Base-by-base conservation (phyloP, 805 yeast genomes). In the Saturnispora gosingensis region DNA sequence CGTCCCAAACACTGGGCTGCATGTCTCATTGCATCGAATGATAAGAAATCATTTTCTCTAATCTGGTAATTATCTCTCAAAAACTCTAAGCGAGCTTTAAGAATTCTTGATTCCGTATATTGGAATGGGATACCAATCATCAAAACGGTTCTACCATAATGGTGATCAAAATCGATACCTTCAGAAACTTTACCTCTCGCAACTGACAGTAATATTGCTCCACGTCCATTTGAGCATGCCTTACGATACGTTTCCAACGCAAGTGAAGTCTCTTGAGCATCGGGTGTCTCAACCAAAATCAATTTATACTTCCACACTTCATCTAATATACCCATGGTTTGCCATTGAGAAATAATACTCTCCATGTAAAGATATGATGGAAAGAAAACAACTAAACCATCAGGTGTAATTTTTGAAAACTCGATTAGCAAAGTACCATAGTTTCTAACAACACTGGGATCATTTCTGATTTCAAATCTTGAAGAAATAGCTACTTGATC, bases 101-200 rank as follows among this genome's bases (percentile, higher is more conserved):
- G 73, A 57, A 93, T 93, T 62, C 98, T 81, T 4, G 97, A 90
- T 65, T 93, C 99, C 0, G 99, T 93, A 67, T 93, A 93, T 74
- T 93, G 99, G 76, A 93, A 93, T 0, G 99, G 99, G 58, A 93
- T 95, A 58, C 99, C 99, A 68, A 93, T 91, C 97, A 93, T 91
- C 54, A 93, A 73, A 55, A 93, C 99, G 0, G 98, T 88, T 62
- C 99, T 80, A 13, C 99, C 99, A 66, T 86, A 93, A 58, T 93
- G 99, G 66, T 93, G 97, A 65, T 93, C 98, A 71, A 93, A 93
- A 88, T 93, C 99, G 59, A 93, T 93, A 55, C 99, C 99, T 68
- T 93, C 99, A 0, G 96, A 86, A 1, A 93, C 99, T 64, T 93
- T 93, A 8, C 99, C 99, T 76, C 99, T 89, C 13, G 99, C 99